Evolutionary conservation across 192 early-diverging fungal genomes (phyloP).

Genomic region (Oehlia diaphana): DNA sequence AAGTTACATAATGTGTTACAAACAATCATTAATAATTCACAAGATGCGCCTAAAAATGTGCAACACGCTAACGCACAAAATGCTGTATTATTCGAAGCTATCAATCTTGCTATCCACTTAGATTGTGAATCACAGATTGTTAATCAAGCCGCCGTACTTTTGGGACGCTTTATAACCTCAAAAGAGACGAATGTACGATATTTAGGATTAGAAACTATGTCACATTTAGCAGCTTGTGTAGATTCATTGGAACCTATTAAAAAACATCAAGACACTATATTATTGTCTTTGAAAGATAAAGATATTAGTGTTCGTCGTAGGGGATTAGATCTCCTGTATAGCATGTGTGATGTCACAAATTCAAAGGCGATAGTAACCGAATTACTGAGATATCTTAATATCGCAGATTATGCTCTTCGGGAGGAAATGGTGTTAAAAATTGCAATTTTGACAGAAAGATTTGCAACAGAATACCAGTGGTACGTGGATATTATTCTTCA

Average conservation of each 20-base stretch:
- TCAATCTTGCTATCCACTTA: conserved; percentile 92
- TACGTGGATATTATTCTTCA: conserved; percentile 98
- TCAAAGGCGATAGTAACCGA: conserved; percentile 87
- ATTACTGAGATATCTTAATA: conserved; percentile 84
- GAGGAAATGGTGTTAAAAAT: conserved; percentile 99
- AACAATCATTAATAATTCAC: conserved; percentile 80
- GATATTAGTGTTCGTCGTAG: conserved; percentile 96
- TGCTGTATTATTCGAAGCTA: conserved; percentile 95
- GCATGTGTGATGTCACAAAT: conserved; percentile 92
- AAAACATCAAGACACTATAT: conserved; percentile 81
- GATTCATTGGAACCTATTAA: conserved; percentile 86
- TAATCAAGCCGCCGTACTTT: conserved; percentile 76
- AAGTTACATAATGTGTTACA: conserved; percentile 75
- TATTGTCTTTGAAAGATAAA: conserved; percentile 91
- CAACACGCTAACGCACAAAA: conserved; percentile 99
- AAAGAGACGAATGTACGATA: conserved; percentile 99
- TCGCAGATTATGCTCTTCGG: conserved; percentile 86
- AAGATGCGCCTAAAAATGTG: conserved; percentile 90
- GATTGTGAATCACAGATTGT: conserved; percentile 87
- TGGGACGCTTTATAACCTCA: conserved; percentile 88
- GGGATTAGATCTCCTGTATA: conserved; percentile 93
- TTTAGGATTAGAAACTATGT: conserved; percentile 96
- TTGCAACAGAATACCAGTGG: conserved; percentile 96
- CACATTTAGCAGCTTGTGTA: conserved; percentile 82
- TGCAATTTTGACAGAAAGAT: conserved; percentile 98